Evolutionary conservation across 1,139 yeast species (phyloP).

Genomic region (Pichiaceae sp.): DNA sequence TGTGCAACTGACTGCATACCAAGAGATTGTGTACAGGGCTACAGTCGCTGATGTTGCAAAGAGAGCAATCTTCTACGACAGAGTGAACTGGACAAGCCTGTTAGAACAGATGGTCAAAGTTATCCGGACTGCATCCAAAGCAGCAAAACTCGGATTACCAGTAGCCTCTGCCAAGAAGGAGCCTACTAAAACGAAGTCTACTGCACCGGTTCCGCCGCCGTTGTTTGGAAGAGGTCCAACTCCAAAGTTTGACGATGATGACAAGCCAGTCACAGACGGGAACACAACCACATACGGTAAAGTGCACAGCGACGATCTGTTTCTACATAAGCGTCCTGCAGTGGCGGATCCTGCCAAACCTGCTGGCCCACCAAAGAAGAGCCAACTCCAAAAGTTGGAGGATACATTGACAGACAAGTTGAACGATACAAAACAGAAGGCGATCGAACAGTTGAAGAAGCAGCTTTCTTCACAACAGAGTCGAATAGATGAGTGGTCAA

Average conservation of each 20-base stretch:
- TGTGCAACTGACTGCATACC: constrained; percentile 62
- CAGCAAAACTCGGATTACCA: constrained; percentile 27
- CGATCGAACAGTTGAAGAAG: background rate
- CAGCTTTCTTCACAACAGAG: background rate
- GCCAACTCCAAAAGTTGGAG: background rate
- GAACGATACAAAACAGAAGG: background rate
- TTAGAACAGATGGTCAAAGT: constrained; percentile 52
- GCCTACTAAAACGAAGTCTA: constrained; percentile 3
- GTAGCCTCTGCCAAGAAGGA: constrained; percentile 2
- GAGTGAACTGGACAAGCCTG: constrained; percentile 44
- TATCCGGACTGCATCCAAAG: constrained; percentile 36
- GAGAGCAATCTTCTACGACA: constrained; percentile 45
- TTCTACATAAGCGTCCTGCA: background rate
- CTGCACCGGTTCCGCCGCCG: constrained; percentile 7
- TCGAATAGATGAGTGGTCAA: background rate
- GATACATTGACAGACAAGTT: background rate
- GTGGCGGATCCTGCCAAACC: background rate
- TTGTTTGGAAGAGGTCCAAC: constrained; percentile 11
- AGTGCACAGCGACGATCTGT: background rate
- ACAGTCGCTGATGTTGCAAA: constrained; percentile 39
- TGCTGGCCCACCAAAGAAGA: no score
- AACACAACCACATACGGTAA: background rate
- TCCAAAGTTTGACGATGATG: constrained; percentile 5
- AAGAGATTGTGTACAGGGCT: constrained; percentile 59
- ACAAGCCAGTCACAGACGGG: background rate